phyloP scores from a whole-genome alignment of 78 protist species.

The Dictyostelium purpureum region DNA sequence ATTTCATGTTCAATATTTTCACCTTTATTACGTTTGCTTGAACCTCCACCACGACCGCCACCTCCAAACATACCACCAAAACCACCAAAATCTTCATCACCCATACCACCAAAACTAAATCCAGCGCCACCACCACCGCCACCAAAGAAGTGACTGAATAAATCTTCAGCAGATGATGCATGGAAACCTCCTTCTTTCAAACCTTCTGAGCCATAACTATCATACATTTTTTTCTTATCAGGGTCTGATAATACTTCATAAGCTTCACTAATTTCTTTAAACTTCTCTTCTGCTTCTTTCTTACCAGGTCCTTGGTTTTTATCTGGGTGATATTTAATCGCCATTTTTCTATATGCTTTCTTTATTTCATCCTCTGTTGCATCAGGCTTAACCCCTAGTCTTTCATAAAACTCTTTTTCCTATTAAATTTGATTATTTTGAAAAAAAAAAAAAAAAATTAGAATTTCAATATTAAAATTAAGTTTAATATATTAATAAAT shows the following conservation, averaged over 20 bases:
- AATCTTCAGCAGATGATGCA: conserved; percentile 67
- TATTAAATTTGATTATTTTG: neutral
- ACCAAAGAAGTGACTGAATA: conserved; percentile 63
- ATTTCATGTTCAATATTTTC: conserved; percentile 62
- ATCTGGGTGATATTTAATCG: conserved; percentile 98
- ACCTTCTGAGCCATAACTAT: conserved; percentile 93
- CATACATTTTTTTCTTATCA: conserved; percentile 93
- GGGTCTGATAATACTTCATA: conserved; percentile 93
- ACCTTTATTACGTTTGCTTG: conserved; percentile 14
- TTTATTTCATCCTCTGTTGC: conserved; percentile 50
- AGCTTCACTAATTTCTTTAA: conserved; percentile 93
- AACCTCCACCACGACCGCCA: neutral
- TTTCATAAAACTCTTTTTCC: conserved; percentile 68
- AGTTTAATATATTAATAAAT: neutral
- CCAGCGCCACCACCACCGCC: conserved; percentile 62
- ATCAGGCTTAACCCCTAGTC: conserved; percentile 58
- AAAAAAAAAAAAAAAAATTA: neutral
- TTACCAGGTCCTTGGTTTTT: conserved; percentile 88
- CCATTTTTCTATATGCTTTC: conserved; percentile 87
- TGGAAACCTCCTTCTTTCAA: conserved; percentile 89
- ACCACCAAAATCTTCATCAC: conserved; percentile 44
- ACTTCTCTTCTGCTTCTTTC: conserved; percentile 31
- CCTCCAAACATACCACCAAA: conserved; percentile 43
- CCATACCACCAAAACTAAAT: conserved; percentile 57
- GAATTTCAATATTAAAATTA: neutral